These are phyloP conservation scores for Adansonia rubrostipa DNA, from an alignment of 441 rosid genomes.

Conservation along the genomic window DNA sequence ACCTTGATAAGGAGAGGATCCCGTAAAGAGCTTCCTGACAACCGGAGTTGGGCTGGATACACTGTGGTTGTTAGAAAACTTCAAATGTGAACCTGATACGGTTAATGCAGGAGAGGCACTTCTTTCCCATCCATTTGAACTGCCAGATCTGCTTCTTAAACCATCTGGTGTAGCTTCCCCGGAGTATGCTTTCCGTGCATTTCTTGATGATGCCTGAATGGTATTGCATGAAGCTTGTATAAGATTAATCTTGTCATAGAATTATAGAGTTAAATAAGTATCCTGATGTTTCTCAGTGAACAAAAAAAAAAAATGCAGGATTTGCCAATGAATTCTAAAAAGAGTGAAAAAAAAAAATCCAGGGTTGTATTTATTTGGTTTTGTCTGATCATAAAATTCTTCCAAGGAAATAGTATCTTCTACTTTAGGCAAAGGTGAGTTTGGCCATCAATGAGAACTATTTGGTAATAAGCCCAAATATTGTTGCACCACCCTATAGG, in stretches of 20 bases:
- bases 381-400: conserved; percentile 11
- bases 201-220: conserved; percentile 56
- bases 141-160: conserved; percentile 54
- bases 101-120: conserved; percentile 48
- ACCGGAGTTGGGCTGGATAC: conserved; percentile 46
- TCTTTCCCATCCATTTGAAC: conserved; percentile 59
- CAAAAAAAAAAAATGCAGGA: not conserved
- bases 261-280: conserved; percentile 4
- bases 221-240: conserved; percentile 19
- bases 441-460: conserved; percentile 1
- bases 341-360: not conserved
- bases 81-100: conserved; percentile 38
- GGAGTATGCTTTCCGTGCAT: conserved; percentile 50
- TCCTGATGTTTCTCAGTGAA: not conserved
- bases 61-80: conserved; percentile 41
- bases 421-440: conserved; percentile 3
- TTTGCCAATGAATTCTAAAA: not conserved
- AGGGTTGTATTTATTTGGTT: not conserved
- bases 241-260: conserved; percentile 5
- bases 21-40: conserved; percentile 57
- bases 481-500: conserved; percentile 5
- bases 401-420: not conserved
- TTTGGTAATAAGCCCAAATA: not conserved
- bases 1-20: conserved; percentile 44
- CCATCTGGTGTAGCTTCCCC: conserved; percentile 56